Evolutionary conservation across 2,329 filamentous ascomycete genomes (phyloP).

Genomic region (Hymenoscyphus scutula): DNA sequence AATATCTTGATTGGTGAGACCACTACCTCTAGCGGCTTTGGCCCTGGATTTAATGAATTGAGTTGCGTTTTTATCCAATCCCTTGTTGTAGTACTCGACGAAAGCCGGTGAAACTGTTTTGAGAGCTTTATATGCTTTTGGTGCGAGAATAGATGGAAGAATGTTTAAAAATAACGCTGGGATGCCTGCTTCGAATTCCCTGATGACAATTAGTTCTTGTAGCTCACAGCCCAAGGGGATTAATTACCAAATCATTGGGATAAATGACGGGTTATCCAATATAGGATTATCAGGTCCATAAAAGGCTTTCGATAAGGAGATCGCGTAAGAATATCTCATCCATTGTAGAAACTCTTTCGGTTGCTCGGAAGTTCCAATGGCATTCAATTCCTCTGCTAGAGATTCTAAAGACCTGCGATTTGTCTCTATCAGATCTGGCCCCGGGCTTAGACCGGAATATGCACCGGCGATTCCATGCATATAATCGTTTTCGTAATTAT

Average conservation of each 20-base stretch:
- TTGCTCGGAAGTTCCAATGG: background rate
- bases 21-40: slow-evolving; percentile 29
- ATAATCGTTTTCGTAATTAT: background rate
- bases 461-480: background rate
- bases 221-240: background rate
- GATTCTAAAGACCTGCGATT: background rate
- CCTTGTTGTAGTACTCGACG: slow-evolving; percentile 31
- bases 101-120: slow-evolving; percentile 40
- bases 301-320: slow-evolving; percentile 39
- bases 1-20: slow-evolving; percentile 34
- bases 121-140: slow-evolving; percentile 36
- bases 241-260: slow-evolving; percentile 40
- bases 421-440: background rate
- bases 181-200: slow-evolving; percentile 33
- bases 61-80: slow-evolving; percentile 34
- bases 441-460: background rate
- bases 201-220: background rate
- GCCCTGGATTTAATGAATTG: slow-evolving; percentile 34
- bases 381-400: background rate
- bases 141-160: slow-evolving; percentile 37
- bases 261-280: slow-evolving; percentile 33
- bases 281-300: slow-evolving; percentile 46
- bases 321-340: slow-evolving; percentile 16
- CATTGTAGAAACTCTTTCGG: slow-evolving; percentile 5
- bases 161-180: slow-evolving; percentile 32